Base-by-base conservation (phyloP, 2,329 filamentous ascomycete species). In the Penicillium sp. region DNA sequence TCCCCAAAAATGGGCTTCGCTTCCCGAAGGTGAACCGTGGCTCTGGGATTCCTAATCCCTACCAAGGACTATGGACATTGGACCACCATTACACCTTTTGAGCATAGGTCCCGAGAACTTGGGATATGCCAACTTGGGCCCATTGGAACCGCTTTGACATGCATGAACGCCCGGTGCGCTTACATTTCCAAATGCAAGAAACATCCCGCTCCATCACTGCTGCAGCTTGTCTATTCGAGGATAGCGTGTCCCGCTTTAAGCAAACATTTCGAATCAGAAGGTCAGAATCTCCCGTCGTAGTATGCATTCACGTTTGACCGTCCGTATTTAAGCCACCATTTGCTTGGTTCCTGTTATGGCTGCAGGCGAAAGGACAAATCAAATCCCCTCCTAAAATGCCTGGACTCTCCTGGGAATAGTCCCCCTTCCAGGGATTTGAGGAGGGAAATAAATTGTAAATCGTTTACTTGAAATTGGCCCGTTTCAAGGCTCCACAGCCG, bases 11-110 rank as follows among this genome's bases (percentile, higher is more conserved):
- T 59, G 59, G 52, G 56, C 59, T 66, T 56, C 64, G 51, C 65
- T 70, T 72, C 70, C 71, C 70, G 69, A 66, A 53, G 19, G 46
- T 68, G 74, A 76, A 76, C 74, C 74, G 71, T 74, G 73, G 73
- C 67, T 69, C 71, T 74, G 74, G 74, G 72, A 68, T 73, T 61
- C 58, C 55, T 66, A 61, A 56, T 67, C 69, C 69, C 58, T 63
- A 47, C 51, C 52, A 54, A 58, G 30, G n/a, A 57, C 23, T 29
- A 51, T 58, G 52, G 38, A 30, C 41, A 45, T 50, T 48, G 44
- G 55, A 61, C 64, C 26, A 53, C 41, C 45, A 49, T 54, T 44
- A 46, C 54, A 58, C 56, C 55, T 35, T 58, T 38, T 58, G 45
- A 46, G 62, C 56, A 56, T 49, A 44, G 64, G 66, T 69, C 73